A percentile compares a stretch with the other conserved stretches of the same genome.
Evolutionary conservation across 805 yeast genomes (phyloP).

Genomic region (Suhomyces kilbournensis): DNA sequence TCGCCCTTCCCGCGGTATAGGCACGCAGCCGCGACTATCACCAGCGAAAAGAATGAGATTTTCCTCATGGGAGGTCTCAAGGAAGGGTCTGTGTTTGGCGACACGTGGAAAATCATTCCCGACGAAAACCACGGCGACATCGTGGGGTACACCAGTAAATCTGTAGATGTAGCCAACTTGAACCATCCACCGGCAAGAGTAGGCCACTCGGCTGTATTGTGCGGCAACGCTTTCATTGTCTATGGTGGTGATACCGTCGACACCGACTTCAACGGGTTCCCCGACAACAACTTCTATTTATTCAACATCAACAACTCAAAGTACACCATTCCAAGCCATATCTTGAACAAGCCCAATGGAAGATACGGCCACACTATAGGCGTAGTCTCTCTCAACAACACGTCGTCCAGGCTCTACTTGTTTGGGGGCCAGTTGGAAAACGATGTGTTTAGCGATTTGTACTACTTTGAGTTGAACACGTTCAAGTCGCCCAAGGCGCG

Average conservation of each 20-base stretch:
- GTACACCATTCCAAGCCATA: constrained; percentile 44
- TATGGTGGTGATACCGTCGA: constrained; percentile 96
- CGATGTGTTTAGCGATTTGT: constrained; percentile 78
- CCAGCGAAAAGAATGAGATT: constrained; percentile 77
- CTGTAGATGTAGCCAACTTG: constrained; percentile 52
- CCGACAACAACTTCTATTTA: constrained; percentile 87
- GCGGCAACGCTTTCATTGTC: constrained; percentile 92
- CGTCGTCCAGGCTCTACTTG: constrained; percentile 59
- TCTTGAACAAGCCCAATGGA: constrained; percentile 70
- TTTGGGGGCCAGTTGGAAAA: constrained; percentile 95
- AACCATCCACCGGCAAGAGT: constrained; percentile 93
- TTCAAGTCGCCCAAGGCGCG: constrained; percentile 79
- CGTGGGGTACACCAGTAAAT: constrained; percentile 28
- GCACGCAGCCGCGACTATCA: constrained; percentile 76
- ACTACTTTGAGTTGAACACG: constrained; percentile 81
- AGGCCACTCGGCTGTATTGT: constrained; percentile 87
- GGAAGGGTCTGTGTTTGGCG: constrained; percentile 90
- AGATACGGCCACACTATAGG: constrained; percentile 92
- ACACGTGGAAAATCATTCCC: constrained; percentile 84
- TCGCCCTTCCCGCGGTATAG: constrained; percentile 95
- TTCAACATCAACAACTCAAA: constrained; percentile 56
- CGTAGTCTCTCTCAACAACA: constrained; percentile 53
- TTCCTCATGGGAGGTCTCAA: constrained; percentile 94
- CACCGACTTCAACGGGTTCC: constrained; percentile 67
- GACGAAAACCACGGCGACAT: constrained; percentile 24